A percentile compares a stretch with the other conserved stretches of the same genome.
Conservation (phyloP, 202 grass and related monocot genomes). For the Carex arenaria region DNA sequence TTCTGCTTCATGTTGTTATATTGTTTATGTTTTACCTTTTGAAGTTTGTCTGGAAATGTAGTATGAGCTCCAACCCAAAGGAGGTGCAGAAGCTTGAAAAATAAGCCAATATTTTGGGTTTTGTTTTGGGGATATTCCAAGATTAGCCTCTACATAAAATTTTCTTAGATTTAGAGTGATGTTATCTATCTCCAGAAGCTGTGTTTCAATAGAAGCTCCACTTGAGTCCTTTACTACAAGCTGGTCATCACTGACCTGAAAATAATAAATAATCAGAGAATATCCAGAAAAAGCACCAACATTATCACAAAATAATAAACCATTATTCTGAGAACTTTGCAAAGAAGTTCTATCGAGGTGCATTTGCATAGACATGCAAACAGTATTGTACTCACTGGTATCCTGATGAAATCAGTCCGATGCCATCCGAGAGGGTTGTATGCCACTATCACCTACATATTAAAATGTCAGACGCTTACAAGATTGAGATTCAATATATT, state of each 20-base stretch:
- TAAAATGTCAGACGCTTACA: background rate
- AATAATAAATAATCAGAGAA: conserved; percentile 18
- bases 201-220: conserved; percentile 58
- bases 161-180: conserved; percentile 58
- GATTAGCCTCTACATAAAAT: conserved; percentile 80
- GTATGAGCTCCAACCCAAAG: conserved; percentile 90
- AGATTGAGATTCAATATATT: conserved; percentile 2
- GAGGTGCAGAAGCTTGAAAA: conserved; percentile 72
- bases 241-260: conserved; percentile 68
- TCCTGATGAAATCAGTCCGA: conserved; percentile 59
- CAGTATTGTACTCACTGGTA: conserved; percentile 56
- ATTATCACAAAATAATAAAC: conserved; percentile 12
- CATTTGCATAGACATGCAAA: background rate
- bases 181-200: conserved; percentile 72
- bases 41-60: conserved; percentile 42
- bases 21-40: conserved; percentile 40
- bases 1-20: background rate
- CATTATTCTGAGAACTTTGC: background rate
- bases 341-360: background rate
- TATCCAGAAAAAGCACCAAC: background rate
- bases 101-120: conserved; percentile 82
- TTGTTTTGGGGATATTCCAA: conserved; percentile 49
- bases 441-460: conserved; percentile 58
- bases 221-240: conserved; percentile 53
- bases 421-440: conserved; percentile 97